These are phyloP conservation scores for Brassica nigra DNA, from an alignment of 345 rosid species.

Conservation along the genomic window DNA sequence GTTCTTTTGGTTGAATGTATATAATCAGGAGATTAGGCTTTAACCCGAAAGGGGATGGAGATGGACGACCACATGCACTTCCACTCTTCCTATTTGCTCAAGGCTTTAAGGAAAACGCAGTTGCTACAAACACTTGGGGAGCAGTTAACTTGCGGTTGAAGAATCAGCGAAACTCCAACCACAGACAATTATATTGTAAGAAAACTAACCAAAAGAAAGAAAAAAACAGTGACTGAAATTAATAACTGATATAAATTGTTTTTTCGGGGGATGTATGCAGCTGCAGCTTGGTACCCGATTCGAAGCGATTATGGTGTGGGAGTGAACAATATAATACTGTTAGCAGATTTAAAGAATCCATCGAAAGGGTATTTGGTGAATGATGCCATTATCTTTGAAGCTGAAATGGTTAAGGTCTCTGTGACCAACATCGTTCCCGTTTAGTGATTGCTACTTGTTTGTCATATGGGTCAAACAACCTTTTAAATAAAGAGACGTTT, in stretches of 20 bases:
- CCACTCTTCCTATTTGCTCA: conserved; percentile 19
- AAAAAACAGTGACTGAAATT: neutral
- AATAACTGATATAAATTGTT: neutral
- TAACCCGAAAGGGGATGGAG: conserved; percentile 39
- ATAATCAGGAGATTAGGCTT: conserved; percentile 39
- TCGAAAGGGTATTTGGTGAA: conserved; percentile 41
- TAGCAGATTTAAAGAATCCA: conserved; percentile 5
- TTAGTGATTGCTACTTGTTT: neutral
- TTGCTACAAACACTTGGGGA: conserved; percentile 33
- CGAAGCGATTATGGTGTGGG: conserved; percentile 19
- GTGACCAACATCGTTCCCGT: conserved; percentile 31
- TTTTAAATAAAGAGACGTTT: conserved; percentile 3
- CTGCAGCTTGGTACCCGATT: conserved; percentile 41
- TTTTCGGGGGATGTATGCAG: neutral
- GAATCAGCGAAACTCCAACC: conserved; percentile 34
- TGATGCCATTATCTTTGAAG: conserved; percentile 8
- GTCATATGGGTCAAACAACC: neutral
- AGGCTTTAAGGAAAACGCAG: conserved; percentile 28
- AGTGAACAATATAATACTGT: conserved; percentile 26
- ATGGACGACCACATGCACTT: conserved; percentile 26
- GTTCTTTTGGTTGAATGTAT: neutral
- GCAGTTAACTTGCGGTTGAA: conserved; percentile 34
- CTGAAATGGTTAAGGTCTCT: conserved; percentile 37
- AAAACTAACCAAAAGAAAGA: neutral
- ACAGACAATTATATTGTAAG: conserved; percentile 29